Base-by-base conservation (phyloP, 441 rosid genomes). In the Iberis amara region DNA sequence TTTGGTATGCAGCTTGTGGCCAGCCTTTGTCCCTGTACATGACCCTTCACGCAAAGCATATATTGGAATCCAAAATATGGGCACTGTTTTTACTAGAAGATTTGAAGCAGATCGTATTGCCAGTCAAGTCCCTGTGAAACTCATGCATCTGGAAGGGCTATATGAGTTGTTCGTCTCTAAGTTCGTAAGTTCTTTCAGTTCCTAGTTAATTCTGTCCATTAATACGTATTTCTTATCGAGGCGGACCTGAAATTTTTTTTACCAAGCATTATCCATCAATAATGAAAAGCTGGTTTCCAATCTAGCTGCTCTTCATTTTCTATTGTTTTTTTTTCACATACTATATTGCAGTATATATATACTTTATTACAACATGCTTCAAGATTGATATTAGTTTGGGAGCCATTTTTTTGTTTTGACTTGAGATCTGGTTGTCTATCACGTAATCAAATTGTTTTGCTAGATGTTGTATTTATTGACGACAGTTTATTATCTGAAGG, bases 11-110 rank as follows among this genome's bases (percentile, higher is more conserved):
- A 89, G 99, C 77, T 76, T 78, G 71, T 89, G 91, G 95, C 94
- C 99, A 47, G 91, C 90, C 56, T 89, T 94, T 79, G 97, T 94
- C 66, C 96, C 99, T 26, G 97, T 94, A 59, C 97, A 87, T 37
- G 97, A 81, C 73, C 96, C 96, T 72, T 87, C 99, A 14, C 79
- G 97, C 46, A 71, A 82, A 66, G 89, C 99, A 58, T 83, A 77
- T 73, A 85, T 87, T 62, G 97, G 97, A 56, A 89, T 94, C 73
- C 97, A 94, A 68, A 83, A 77, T 59, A 82, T 85, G 96, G 95
- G 95, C 54, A 87, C 95, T 61, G 68, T 86, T 61, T 94, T 86
- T 61, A 85, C 96, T 15, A 79, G 96, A 75, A 85, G 95, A 70
- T 94, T 83, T 64, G 97, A 89, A 79, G 88, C 96, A 41, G 97